Conservation (phyloP, 2,329 filamentous ascomycete species). For the Amesomyces nigricolor region DNA sequence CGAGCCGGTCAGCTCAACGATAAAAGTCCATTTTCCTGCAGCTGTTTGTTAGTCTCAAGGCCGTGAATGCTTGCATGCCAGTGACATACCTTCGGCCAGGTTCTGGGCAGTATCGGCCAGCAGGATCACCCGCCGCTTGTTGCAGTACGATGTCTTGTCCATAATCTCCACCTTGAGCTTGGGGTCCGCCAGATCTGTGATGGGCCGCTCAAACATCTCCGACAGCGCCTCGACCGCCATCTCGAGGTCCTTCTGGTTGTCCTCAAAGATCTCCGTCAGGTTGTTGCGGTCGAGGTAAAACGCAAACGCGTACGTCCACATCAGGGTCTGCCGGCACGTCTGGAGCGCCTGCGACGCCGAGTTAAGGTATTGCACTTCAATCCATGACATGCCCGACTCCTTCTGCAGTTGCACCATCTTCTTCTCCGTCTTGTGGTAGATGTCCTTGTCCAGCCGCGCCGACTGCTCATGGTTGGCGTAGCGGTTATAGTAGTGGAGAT, state of each 20-base stretch:
- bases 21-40: conserved; percentile 44
- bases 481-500: conserved; percentile 97
- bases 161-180: conserved; percentile 97
- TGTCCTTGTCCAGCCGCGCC: conserved; percentile 91
- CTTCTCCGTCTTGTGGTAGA: conserved; percentile 93
- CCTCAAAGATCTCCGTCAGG: conserved; percentile 92
- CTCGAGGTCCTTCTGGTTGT: conserved; percentile 97
- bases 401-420: conserved; percentile 98
- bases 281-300: conserved; percentile 97
- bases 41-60: conserved; percentile 24
- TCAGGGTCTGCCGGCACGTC: conserved; percentile 94
- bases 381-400: conserved; percentile 95
- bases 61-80: not conserved
- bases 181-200: conserved; percentile 73
- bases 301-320: conserved; percentile 99
- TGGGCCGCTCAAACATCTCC: conserved; percentile 99
- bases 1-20: conserved; percentile 31
- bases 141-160: conserved; percentile 98
- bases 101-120: conserved; percentile 91
- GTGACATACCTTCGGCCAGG: conserved; percentile 68
- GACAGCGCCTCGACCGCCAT: conserved; percentile 94
- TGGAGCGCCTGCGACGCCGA: conserved; percentile 89
- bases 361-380: conserved; percentile 95
- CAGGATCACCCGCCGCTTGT: conserved; percentile 81
- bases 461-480: conserved; percentile 99